Conservation (phyloP, 176 grass and related monocot genomes). For the Echinochloa phyllopogon region DNA sequence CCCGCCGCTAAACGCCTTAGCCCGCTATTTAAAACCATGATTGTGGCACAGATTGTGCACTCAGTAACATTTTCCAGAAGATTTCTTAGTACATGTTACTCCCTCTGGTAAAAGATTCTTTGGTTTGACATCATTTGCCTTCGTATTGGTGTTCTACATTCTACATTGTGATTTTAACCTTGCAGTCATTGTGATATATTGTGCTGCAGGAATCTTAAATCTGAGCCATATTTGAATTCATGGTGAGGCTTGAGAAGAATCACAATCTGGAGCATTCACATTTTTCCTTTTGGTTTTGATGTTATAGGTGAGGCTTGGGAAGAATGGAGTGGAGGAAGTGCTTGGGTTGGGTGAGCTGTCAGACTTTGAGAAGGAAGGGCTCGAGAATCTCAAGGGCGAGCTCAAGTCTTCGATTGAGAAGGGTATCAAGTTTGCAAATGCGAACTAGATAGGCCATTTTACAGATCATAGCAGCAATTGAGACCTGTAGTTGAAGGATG, state of each 20-base stretch:
- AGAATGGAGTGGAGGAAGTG: slow-evolving; percentile 73
- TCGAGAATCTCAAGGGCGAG: slow-evolving; percentile 76
- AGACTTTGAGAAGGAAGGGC: slow-evolving; percentile 59
- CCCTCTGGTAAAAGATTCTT: neutral
- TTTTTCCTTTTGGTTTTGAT: neutral
- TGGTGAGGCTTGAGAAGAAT: neutral
- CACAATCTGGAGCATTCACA: neutral
- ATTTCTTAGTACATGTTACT: neutral
- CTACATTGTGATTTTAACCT: neutral
- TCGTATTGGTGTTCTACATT: neutral
- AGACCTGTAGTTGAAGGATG: slow-evolving; percentile 46
- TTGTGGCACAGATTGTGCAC: neutral
- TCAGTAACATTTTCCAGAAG: neutral
- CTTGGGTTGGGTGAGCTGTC: slow-evolving; percentile 51
- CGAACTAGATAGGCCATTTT: slow-evolving; percentile 46
- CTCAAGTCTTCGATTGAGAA: slow-evolving; percentile 91
- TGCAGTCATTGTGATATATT: neutral
- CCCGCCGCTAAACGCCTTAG: too few relatives aligned
- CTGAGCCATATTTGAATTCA: slow-evolving; percentile 1
- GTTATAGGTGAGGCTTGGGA: slow-evolving; percentile 80
- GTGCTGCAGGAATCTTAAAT: neutral
- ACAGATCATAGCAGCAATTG: slow-evolving; percentile 41
- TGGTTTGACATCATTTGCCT: neutral
- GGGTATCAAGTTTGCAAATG: slow-evolving; percentile 64
- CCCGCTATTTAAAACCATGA: too few relatives aligned